Evolutionary conservation across 768 basidiomycete genomes (phyloP).

Genomic region (Lactifluus piperatus): DNA sequence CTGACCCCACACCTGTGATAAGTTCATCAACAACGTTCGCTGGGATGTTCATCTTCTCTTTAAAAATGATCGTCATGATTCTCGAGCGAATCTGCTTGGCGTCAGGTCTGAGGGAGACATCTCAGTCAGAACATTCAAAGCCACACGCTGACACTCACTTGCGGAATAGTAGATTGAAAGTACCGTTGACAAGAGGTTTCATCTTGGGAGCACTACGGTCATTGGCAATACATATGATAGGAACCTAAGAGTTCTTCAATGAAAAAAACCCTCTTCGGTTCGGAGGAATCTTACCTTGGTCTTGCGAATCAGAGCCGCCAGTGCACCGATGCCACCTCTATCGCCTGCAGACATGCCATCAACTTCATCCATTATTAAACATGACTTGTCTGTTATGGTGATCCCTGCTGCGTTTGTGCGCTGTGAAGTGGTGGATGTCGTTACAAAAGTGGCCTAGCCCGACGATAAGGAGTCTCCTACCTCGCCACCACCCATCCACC

Average conservation of each 20-base stretch:
- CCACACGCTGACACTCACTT: constrained; percentile 40
- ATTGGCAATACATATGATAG: constrained; percentile 97
- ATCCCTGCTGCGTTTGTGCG: constrained; percentile 62
- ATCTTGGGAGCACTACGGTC: constrained; percentile 83
- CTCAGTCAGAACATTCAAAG: background rate
- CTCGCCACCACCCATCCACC: constrained; percentile 58
- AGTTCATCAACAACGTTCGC: constrained; percentile 90
- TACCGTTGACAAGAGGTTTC: constrained; percentile 69
- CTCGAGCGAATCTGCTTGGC: constrained; percentile 73
- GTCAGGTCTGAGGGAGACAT: constrained; percentile 50
- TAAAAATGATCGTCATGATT: constrained; percentile 81
- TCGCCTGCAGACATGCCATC: constrained; percentile 99
- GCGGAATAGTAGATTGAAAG: constrained; percentile 68
- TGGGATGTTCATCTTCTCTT: constrained; percentile 91
- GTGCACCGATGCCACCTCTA: constrained; percentile 89
- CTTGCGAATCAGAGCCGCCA: constrained; percentile 89
- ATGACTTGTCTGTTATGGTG: constrained; percentile 65
- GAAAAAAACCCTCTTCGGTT: background rate
- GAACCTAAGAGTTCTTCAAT: constrained; percentile 46
- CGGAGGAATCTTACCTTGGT: constrained; percentile 49
- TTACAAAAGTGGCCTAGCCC: background rate
- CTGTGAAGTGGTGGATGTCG: constrained; percentile 25
- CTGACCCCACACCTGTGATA: constrained; percentile 80
- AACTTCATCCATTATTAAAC: constrained; percentile 98
- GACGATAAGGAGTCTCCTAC: constrained; percentile 27